Conservation (phyloP, 768 basidiomycete species). For the Xanthoconium stramineum region DNA sequence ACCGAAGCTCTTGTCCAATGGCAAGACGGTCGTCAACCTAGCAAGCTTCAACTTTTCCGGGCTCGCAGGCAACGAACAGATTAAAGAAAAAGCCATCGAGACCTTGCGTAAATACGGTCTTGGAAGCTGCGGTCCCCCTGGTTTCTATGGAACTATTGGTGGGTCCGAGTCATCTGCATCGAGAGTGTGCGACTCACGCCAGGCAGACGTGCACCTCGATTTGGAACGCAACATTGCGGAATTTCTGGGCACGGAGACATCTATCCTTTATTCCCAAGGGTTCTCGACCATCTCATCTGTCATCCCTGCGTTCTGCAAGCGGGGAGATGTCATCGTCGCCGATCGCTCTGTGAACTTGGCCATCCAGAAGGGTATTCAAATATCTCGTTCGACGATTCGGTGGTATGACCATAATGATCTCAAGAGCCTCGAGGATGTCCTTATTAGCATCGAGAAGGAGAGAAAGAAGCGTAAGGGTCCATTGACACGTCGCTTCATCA, state of each 20-base stretch:
- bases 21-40: slow-evolving; percentile 79
- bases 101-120: slow-evolving; percentile 87
- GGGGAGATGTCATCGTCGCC: slow-evolving; percentile 97
- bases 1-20: slow-evolving; percentile 68
- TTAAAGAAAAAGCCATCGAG: slow-evolving; percentile 83
- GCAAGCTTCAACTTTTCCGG: slow-evolving; percentile 92
- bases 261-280: slow-evolving; percentile 92
- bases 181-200: slow-evolving; percentile 1
- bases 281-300: slow-evolving; percentile 91
- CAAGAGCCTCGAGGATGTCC: slow-evolving; percentile 83
- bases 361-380: slow-evolving; percentile 94
- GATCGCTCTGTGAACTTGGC: slow-evolving; percentile 96
- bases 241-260: slow-evolving; percentile 83
- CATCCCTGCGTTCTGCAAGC: slow-evolving; percentile 96
- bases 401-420: slow-evolving; percentile 98
- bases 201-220: slow-evolving; percentile 83
- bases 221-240: slow-evolving; percentile 87
- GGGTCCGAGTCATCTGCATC: slow-evolving; percentile 25
- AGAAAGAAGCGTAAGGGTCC: slow-evolving; percentile 77
- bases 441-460: slow-evolving; percentile 84
- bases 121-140: slow-evolving; percentile 93
- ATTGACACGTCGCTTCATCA: slow-evolving; percentile 88
- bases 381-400: slow-evolving; percentile 84
- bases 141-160: slow-evolving; percentile 97
- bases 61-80: slow-evolving; percentile 79